Conservation (phyloP, 805 yeast species). For the Wickerhamomyces ciferrii region DNA sequence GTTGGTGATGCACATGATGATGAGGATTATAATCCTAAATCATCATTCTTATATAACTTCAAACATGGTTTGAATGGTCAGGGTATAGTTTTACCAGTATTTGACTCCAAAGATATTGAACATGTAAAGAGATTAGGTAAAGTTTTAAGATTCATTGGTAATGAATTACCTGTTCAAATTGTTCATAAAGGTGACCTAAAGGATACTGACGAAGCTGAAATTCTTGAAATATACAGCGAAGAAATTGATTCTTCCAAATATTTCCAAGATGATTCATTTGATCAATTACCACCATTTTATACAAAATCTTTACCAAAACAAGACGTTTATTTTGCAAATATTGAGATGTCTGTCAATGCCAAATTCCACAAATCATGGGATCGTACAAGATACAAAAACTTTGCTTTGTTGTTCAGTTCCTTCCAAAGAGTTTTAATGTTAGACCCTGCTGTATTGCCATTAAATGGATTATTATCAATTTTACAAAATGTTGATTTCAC, state of each 20-base stretch:
- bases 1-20: constrained; percentile 1
- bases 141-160: constrained; percentile 19
- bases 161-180: constrained; percentile 23
- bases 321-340: constrained; percentile 26
- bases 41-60: constrained; percentile 18
- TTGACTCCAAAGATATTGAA: neutral
- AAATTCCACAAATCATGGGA: constrained; percentile 15
- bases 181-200: constrained; percentile 17
- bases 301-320: constrained; percentile 16
- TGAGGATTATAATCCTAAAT: constrained; percentile 3
- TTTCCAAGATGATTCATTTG: constrained; percentile 2
- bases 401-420: constrained; percentile 49
- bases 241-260: neutral
- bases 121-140: constrained; percentile 5
- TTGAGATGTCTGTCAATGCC: constrained; percentile 5
- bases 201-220: constrained; percentile 3
- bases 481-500: constrained; percentile 29
- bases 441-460: constrained; percentile 50
- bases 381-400: constrained; percentile 37
- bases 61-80: constrained; percentile 19
- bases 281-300: constrained; percentile 4
- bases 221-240: constrained; percentile 10
- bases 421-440: constrained; percentile 45
- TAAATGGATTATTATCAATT: constrained; percentile 28
- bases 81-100: constrained; percentile 23